Evolutionary conservation across 805 yeast genomes (phyloP).

Genomic region (Yarrowia sp.): DNA sequence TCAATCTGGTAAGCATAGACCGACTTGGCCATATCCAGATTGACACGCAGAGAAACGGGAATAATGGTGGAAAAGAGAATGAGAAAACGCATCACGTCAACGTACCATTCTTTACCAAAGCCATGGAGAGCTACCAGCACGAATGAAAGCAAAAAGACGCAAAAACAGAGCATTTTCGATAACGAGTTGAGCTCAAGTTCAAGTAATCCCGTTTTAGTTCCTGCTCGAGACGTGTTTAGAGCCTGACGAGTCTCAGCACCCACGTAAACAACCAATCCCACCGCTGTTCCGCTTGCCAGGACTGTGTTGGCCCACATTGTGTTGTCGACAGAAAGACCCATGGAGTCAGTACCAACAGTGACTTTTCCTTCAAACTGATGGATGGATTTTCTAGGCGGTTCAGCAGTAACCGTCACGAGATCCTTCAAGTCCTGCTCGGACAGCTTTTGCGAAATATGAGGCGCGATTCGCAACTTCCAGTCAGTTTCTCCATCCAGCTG

Average conservation of each 20-base stretch:
- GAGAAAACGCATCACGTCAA: slow-evolving; percentile 84
- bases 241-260: slow-evolving; percentile 94
- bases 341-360: slow-evolving; percentile 52
- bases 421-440: slow-evolving; percentile 44
- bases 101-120: slow-evolving; percentile 70
- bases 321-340: slow-evolving; percentile 73
- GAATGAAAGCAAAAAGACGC: slow-evolving; percentile 76
- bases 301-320: slow-evolving; percentile 99
- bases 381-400: slow-evolving; percentile 82
- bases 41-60: slow-evolving; percentile 93
- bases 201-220: slow-evolving; percentile 83
- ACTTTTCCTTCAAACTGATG: slow-evolving; percentile 78
- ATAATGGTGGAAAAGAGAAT: slow-evolving; percentile 92
- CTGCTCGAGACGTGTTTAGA: slow-evolving; percentile 83
- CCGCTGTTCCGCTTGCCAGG: slow-evolving; percentile 86
- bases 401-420: slow-evolving; percentile 56
- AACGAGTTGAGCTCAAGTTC: slow-evolving; percentile 87
- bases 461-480: slow-evolving; percentile 89
- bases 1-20: slow-evolving; percentile 95
- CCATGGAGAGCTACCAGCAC: slow-evolving; percentile 80
- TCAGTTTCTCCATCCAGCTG: slow-evolving; percentile 99
- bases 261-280: slow-evolving; percentile 85
- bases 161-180: slow-evolving; percentile 82
- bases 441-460: slow-evolving; percentile 66
- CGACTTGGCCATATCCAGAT: slow-evolving; percentile 90